Base-by-base conservation (phyloP, 2,329 filamentous ascomycete genomes). In the Exophiala oligosperma region DNA sequence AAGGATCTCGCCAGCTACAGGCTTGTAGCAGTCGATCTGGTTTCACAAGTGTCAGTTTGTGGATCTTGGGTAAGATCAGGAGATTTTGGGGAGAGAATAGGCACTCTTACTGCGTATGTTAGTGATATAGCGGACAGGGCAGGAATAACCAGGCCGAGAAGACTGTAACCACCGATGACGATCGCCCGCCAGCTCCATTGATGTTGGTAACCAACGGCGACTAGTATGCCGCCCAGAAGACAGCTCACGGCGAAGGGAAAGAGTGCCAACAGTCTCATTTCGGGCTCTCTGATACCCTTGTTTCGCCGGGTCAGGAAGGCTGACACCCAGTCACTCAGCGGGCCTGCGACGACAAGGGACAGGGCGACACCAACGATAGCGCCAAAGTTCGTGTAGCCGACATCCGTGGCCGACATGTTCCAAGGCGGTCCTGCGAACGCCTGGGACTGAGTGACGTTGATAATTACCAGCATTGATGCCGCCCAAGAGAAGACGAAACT, bases 251-350 rank as follows among this genome's bases (percentile, higher is more conserved):
- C 69, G 63, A 80, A 83, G 0, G 81, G 73, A 9, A 75, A 67
- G 17, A 85, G 75, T 3, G 79, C 79, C 1, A 81, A 81, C 4
- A 86, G 69, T n/a, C 83, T 75, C 82, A 85, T 84, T 66, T 85
- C 82, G 0, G 83, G 81, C 50, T 84, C 78, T n/a, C 82, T 74
- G 21, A 85, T 75, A 4, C 83, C 83, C 3, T 77, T 75, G 63
- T 85, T 86, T 28, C 75, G 73, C 52, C 70, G 72, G 0, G 83
- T 85, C 23, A 81, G 72, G 54, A 71, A 74, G 49, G 81, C 78
- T 17, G 80, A 79, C 7, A 78, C 69, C 67, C 72, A 74, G 64
- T 84, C 79, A 54, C 84, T 84, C 46, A 82, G 80, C 0, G 79
- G 77, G 9, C 85, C 78, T 12, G 81, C 81, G 26, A 28, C 79